Evolutionary conservation across 2,329 filamentous ascomycete genomes (phyloP).

Genomic region (Trichoderma sp.): DNA sequence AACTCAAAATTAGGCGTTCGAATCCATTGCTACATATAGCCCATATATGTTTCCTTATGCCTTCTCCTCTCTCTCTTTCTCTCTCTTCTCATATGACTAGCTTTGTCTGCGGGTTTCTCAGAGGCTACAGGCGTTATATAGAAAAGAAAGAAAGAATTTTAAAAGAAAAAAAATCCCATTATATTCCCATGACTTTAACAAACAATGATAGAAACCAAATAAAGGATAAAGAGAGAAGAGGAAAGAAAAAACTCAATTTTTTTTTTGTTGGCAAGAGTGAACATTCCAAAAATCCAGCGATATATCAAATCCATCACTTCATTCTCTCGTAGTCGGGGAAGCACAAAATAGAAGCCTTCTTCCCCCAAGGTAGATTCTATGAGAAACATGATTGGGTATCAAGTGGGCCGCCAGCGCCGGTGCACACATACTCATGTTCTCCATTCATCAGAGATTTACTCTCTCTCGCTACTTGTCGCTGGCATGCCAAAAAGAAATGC

Average conservation of each 20-base stretch:
- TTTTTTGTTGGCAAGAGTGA: background rate
- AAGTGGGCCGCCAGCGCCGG: constrained; percentile 27
- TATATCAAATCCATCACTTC: background rate
- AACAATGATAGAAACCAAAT: background rate
- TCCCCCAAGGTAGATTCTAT: background rate
- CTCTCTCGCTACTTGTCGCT: background rate
- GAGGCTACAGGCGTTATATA: background rate
- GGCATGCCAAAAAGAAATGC: background rate
- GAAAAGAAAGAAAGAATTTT: background rate
- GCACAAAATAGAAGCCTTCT: background rate
- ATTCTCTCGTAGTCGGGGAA: background rate
- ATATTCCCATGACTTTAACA: constrained; percentile 2
- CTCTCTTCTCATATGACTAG: background rate
- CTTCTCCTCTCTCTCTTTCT: background rate
- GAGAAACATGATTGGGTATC: background rate
- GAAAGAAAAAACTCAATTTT: background rate
- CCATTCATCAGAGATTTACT: background rate
- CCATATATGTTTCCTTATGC: constrained; percentile 5
- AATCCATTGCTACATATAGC: constrained; percentile 7
- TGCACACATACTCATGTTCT: background rate
- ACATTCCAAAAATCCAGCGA: background rate
- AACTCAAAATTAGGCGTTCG: background rate
- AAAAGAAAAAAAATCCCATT: background rate
- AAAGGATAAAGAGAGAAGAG: background rate
- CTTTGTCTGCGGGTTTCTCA: background rate